A percentile compares a stretch with the other conserved stretches of the same genome.
phyloP scores from a whole-genome alignment of 2,329 filamentous ascomycete species.

The Fusarium tuaranense region DNA sequence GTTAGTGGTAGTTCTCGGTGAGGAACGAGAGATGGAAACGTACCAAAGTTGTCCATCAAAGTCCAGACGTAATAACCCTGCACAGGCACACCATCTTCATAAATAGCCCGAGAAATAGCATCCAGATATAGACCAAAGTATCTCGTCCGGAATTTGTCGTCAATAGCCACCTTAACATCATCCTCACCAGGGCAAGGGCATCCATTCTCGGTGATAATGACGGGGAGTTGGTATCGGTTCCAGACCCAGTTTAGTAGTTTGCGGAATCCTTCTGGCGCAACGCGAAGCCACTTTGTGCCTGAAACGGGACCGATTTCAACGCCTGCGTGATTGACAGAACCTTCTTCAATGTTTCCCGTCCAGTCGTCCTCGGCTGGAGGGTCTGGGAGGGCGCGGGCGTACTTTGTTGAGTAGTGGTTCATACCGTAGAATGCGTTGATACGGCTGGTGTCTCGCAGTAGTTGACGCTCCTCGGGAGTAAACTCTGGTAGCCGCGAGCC shows the following conservation, averaged over 20 bases:
- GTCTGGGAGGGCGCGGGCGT: conserved; percentile 35
- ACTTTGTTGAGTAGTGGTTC: conserved; percentile 52
- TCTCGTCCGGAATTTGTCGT: not conserved
- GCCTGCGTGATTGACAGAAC: not conserved
- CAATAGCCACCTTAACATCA: not conserved
- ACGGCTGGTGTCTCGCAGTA: not conserved
- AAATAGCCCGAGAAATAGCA: not conserved
- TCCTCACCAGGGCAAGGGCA: not conserved
- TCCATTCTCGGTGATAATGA: not conserved
- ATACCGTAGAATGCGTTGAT: conserved; percentile 49
- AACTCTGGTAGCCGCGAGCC: not conserved
- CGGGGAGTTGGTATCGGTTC: conserved; percentile 26
- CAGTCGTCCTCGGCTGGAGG: conserved; percentile 38
- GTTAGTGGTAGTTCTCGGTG: too few species aligned
- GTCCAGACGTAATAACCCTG: not conserved
- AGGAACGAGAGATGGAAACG: too few species aligned
- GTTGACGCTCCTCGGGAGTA: not conserved
- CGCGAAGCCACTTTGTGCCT: conserved; percentile 23
- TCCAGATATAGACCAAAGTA: not conserved
- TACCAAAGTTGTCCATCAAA: conserved; percentile 1
- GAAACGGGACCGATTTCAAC: conserved; percentile 21
- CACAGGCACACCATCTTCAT: not conserved
- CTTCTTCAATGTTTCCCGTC: conserved; percentile 33
- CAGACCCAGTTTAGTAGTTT: conserved; percentile 40
- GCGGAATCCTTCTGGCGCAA: conserved; percentile 31